Evolutionary conservation across 176 grass and related monocot species (phyloP).

Genomic region (Carex kokanica): DNA sequence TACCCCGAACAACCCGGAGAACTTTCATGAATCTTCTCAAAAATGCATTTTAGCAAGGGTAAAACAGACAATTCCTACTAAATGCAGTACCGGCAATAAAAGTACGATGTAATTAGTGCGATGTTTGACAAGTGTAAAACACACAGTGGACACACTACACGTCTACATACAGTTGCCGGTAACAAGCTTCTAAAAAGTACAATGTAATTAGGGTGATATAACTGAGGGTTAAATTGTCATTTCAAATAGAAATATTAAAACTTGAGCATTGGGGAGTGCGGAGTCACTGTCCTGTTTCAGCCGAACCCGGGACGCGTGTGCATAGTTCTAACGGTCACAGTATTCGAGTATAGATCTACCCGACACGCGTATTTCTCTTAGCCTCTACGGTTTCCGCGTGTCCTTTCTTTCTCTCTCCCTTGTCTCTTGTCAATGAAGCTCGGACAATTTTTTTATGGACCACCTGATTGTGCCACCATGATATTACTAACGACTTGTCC

Average conservation of each 20-base stretch:
- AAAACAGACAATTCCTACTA: neutral
- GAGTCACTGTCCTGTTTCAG: constrained; percentile 1
- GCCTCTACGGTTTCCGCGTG: neutral
- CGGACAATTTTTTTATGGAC: constrained; percentile 1
- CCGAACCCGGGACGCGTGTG: neutral
- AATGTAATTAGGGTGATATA: too few relatives aligned
- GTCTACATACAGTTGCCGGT: neutral
- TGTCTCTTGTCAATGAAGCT: neutral
- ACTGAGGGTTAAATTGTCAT: neutral
- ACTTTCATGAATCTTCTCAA: neutral
- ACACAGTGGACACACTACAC: neutral
- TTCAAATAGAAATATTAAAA: neutral
- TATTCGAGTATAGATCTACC: neutral
- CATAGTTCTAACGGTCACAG: neutral
- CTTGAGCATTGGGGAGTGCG: neutral
- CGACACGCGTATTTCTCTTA: constrained; percentile 25
- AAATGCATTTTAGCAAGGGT: neutral
- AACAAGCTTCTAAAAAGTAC: neutral
- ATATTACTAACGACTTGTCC: neutral
- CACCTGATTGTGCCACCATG: neutral
- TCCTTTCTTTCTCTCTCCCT: neutral
- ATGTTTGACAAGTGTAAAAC: neutral
- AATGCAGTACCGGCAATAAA: neutral
- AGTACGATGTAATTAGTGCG: too few relatives aligned
- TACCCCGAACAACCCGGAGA: neutral